Evolutionary conservation across 2,329 filamentous ascomycete species (phyloP).

Genomic region (Alternaria metachromatica): DNA sequence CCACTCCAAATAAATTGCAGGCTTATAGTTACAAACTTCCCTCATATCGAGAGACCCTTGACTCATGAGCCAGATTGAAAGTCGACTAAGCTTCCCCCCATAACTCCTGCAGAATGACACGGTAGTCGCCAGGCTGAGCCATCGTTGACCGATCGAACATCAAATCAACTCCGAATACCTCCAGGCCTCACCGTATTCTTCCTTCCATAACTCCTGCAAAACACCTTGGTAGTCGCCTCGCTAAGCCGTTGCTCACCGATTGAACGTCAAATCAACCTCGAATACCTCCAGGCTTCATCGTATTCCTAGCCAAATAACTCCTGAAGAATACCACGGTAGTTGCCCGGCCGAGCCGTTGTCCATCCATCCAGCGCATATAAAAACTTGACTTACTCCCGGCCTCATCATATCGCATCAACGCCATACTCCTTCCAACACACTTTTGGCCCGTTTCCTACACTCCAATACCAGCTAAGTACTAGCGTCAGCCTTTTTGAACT

Average conservation of each 20-base stretch:
- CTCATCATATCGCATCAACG: background rate
- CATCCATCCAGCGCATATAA: background rate
- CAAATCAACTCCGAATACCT: background rate
- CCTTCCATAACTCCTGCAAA: background rate
- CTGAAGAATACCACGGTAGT: background rate
- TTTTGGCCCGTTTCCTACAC: background rate
- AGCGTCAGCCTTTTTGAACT: conserved; percentile 24
- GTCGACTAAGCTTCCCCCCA: too few relatives aligned
- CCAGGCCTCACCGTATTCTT: background rate
- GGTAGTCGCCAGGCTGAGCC: background rate
- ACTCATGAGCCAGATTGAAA: too few relatives aligned
- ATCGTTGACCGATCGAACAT: background rate
- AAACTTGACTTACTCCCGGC: conserved; percentile 3
- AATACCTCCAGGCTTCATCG: background rate
- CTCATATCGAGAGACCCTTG: too few relatives aligned
- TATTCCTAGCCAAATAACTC: background rate
- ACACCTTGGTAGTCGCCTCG: background rate
- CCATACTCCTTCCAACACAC: background rate
- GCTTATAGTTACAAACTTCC: background rate
- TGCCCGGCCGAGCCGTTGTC: background rate
- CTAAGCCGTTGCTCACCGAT: background rate
- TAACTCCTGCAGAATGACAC: background rate
- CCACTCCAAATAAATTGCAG: background rate
- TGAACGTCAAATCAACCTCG: background rate
- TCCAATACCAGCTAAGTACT: too few relatives aligned